Percentiles rank a stretch among this genome's conserved stretches.
Evolutionary conservation across 1,284 basidiomycete species (phyloP).

Genomic region (Coniophora puteana): DNA sequence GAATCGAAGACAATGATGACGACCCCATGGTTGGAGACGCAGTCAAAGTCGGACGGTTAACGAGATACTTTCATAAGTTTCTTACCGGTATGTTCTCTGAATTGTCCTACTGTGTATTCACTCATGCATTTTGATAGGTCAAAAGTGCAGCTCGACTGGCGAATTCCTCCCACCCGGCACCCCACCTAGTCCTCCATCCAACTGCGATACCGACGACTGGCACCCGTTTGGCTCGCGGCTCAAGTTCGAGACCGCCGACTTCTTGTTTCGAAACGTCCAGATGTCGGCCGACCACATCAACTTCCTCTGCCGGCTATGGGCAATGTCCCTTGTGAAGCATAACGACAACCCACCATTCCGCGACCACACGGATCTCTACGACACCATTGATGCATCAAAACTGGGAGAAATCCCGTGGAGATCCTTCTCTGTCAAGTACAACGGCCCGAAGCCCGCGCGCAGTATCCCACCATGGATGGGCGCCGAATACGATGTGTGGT

Average conservation of each 20-base stretch:
- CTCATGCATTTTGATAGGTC: too few relatives aligned
- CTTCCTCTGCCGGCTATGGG: conserved; percentile 24
- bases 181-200: too few relatives aligned
- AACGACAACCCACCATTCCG: conserved; percentile 17
- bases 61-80: too few relatives aligned
- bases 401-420: background rate
- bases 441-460: too few relatives aligned
- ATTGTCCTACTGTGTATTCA: too few relatives aligned
- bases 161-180: too few relatives aligned
- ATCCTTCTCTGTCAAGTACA: background rate
- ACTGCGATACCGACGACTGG: conserved; percentile 12
- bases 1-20: too few relatives aligned
- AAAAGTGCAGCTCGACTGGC: too few relatives aligned
- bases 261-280: conserved; percentile 15
- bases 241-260: conserved; percentile 10
- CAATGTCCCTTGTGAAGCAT: conserved; percentile 8
- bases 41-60: too few relatives aligned
- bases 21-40: too few relatives aligned
- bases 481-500: conserved; percentile 20
- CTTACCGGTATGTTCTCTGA: too few relatives aligned
- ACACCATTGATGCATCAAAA: conserved; percentile 21
- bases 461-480: conserved; percentile 15
- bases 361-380: conserved; percentile 18
- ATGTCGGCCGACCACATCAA: conserved; percentile 24
- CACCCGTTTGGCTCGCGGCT: background rate